Percentiles rank a stretch among this genome's conserved stretches.
phyloP scores from a whole-genome alignment of 352 stramenopile species.

The Thalassiosira sp. region DNA sequence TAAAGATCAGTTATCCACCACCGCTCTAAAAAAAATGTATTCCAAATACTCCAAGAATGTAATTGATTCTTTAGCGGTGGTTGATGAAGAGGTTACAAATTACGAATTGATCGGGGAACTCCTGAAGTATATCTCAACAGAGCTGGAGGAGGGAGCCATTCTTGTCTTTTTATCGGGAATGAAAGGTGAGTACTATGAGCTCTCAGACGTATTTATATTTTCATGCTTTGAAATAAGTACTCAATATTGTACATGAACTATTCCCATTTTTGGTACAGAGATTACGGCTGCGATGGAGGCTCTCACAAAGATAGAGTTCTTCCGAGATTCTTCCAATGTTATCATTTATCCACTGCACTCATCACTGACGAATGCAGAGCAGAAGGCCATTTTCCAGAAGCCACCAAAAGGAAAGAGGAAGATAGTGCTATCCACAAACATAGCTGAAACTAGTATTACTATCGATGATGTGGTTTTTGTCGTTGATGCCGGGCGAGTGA shows the following conservation, averaged over 20 bases:
- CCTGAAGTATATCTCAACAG: slow-evolving; percentile 84
- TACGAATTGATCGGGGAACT: slow-evolving; percentile 92
- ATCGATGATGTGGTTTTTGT: slow-evolving; percentile 90
- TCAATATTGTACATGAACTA: neutral
- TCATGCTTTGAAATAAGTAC: neutral
- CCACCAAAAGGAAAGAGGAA: slow-evolving; percentile 79
- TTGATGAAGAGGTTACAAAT: slow-evolving; percentile 92
- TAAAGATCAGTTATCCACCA: slow-evolving; percentile 60
- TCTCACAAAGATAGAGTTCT: slow-evolving; percentile 48
- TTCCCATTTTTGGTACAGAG: slow-evolving; percentile 16
- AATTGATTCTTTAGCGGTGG: slow-evolving; percentile 84
- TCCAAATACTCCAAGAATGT: slow-evolving; percentile 88
- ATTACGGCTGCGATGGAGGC: slow-evolving; percentile 57
- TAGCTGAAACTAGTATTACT: slow-evolving; percentile 90
- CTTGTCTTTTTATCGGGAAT: slow-evolving; percentile 68
- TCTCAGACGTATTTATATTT: neutral
- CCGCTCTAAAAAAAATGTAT: slow-evolving; percentile 64
- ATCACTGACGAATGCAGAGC: slow-evolving; percentile 89
- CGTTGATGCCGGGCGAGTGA: slow-evolving; percentile 79
- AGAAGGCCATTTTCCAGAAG: slow-evolving; percentile 90
- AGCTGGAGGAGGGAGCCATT: slow-evolving; percentile 65
- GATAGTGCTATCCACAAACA: slow-evolving; percentile 96
- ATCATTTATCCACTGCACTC: slow-evolving; percentile 90
- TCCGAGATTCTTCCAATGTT: slow-evolving; percentile 46
- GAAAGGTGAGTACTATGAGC: slow-evolving; percentile 17